Evolutionary conservation across 768 basidiomycete genomes (phyloP).

Genomic region (Tylopilus cervinicoccineus): DNA sequence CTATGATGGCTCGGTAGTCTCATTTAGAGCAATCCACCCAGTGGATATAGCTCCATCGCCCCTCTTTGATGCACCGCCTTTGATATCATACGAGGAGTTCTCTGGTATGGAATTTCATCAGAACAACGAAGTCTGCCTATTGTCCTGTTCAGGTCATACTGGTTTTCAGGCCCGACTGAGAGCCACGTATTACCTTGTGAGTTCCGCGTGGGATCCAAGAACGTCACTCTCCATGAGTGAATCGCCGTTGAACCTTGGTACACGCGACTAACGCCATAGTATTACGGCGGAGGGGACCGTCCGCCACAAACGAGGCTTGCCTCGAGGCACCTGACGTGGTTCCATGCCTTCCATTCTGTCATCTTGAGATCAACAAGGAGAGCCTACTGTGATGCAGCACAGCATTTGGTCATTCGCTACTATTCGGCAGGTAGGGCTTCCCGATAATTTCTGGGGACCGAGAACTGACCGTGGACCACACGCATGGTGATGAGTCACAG

Average conservation of each 20-base stretch:
- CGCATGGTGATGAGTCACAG: constrained; percentile 1
- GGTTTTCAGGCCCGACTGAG: neutral
- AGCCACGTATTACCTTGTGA: neutral
- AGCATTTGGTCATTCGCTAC: constrained; percentile 1
- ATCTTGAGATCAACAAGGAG: neutral
- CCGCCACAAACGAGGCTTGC: constrained; percentile 23
- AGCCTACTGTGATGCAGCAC: constrained; percentile 5
- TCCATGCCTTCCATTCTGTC: constrained; percentile 18
- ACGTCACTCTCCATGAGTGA: constrained; percentile 1
- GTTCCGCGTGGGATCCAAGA: neutral
- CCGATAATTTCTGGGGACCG: neutral
- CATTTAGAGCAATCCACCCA: constrained; percentile 1
- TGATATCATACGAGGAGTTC: neutral
- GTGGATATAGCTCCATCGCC: constrained; percentile 6
- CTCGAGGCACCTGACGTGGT: constrained; percentile 26
- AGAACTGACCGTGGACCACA: neutral
- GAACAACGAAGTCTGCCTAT: neutral
- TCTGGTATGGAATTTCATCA: constrained; percentile 2
- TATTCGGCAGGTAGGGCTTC: neutral
- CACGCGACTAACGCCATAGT: constrained; percentile 11
- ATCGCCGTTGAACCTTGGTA: constrained; percentile 3
- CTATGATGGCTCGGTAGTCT: neutral
- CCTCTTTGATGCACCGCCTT: constrained; percentile 11
- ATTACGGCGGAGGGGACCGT: constrained; percentile 5
- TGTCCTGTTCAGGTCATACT: neutral